phyloP scores from a whole-genome alignment of 345 rosid genomes.

The Noccaea bulbosa region DNA sequence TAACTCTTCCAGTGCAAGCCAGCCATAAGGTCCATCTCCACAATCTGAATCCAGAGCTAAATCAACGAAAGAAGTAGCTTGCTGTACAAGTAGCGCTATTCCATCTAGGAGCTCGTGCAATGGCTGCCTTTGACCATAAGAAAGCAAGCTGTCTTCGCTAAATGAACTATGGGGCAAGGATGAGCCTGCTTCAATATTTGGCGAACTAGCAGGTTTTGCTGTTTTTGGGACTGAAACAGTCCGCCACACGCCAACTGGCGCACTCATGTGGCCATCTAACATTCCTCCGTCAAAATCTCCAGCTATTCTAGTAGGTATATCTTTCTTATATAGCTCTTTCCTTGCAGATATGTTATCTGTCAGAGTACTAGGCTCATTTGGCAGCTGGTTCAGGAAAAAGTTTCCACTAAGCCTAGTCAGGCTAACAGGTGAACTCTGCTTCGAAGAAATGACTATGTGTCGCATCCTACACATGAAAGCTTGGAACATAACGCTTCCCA shows the following conservation, averaged over 20 bases:
- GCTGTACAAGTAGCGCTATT: constrained; percentile 85
- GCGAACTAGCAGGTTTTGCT: constrained; percentile 63
- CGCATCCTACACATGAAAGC: constrained; percentile 92
- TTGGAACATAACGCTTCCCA: constrained; percentile 88
- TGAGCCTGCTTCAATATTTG: constrained; percentile 71
- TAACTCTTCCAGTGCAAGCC: constrained; percentile 98
- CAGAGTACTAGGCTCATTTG: constrained; percentile 76
- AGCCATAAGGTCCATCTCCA: constrained; percentile 92
- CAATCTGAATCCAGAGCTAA: constrained; percentile 88
- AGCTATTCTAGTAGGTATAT: constrained; percentile 89
- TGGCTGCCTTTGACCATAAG: constrained; percentile 90
- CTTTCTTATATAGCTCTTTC: constrained; percentile 83
- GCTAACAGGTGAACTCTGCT: constrained; percentile 51
- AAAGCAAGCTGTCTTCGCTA: constrained; percentile 73
- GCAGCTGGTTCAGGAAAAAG: constrained; percentile 62
- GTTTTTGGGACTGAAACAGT: constrained; percentile 84
- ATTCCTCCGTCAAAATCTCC: constrained; percentile 87
- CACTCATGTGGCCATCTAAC: constrained; percentile 74
- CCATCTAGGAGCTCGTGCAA: constrained; percentile 96
- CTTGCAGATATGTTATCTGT: constrained; percentile 76
- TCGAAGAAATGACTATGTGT: constrained; percentile 62
- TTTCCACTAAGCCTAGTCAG: constrained; percentile 66
- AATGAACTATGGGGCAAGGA: constrained; percentile 75
- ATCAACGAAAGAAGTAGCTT: constrained; percentile 97
- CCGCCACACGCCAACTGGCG: constrained; percentile 99